A percentile compares a stretch with the other conserved stretches of the same genome.
Conservation (phyloP, 208 protist species). For the Phytomonas sp. region DNA sequence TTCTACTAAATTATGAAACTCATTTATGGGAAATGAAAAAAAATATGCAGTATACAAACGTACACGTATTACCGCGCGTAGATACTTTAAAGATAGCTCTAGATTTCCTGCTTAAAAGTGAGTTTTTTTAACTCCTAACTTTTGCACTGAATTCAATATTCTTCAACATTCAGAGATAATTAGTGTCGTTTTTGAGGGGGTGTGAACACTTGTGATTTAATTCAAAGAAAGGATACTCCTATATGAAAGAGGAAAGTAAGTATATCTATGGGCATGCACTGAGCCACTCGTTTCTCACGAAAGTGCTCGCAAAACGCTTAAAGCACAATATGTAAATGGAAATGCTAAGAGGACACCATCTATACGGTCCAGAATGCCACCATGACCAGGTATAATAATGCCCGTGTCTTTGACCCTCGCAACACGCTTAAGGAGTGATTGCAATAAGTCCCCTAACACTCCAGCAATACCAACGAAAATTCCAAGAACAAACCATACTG, state of each 20-base stretch:
- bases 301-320: conserved; percentile 14
- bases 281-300: background rate
- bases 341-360: conserved; percentile 78
- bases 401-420: conserved; percentile 83
- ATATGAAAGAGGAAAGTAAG: background rate
- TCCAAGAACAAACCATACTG: conserved; percentile 48
- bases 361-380: conserved; percentile 86
- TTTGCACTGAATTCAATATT: background rate
- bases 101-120: background rate
- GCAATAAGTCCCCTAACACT: conserved; percentile 80
- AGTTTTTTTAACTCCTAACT: background rate
- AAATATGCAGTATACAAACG: background rate
- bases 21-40: background rate
- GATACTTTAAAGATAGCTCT: background rate
- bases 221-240: background rate
- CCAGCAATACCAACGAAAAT: conserved; percentile 50
- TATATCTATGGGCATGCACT: background rate
- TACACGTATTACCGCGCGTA: background rate
- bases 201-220: background rate
- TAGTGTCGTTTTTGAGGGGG: too few relatives aligned
- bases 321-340: conserved; percentile 56
- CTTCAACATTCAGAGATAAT: background rate
- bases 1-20: background rate
- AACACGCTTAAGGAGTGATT: conserved; percentile 84
- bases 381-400: conserved; percentile 79